These are phyloP conservation scores for Lasiodiplodia hormozganensis DNA, from an alignment of 2,329 filamentous ascomycete species.

Conservation along the genomic window DNA sequence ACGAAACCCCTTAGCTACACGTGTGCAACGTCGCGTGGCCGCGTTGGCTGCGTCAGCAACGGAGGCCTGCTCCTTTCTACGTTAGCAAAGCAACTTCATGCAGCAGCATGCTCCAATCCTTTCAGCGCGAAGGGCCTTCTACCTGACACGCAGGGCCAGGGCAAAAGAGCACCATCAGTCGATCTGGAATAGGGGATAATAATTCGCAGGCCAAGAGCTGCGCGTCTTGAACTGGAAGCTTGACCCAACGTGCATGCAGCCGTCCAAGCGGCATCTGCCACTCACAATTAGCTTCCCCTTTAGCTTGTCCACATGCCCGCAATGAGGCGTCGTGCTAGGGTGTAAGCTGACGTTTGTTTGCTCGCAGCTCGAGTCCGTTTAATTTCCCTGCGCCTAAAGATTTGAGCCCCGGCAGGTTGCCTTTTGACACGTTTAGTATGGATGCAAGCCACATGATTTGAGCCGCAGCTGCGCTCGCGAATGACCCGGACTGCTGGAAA, in stretches of 20 bases:
- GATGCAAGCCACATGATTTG: neutral
- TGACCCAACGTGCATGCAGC: neutral
- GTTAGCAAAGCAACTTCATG: slow-evolving; percentile 11
- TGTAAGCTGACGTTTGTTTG: neutral
- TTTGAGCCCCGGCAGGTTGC: neutral
- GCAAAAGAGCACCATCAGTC: neutral
- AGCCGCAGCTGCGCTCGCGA: neutral
- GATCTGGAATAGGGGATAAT: slow-evolving; percentile 4
- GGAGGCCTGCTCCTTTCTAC: slow-evolving; percentile 3
- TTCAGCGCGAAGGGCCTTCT: neutral
- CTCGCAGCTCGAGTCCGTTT: slow-evolving; percentile 5
- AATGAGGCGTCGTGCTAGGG: neutral
- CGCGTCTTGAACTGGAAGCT: slow-evolving; percentile 1
- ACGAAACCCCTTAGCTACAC: slow-evolving; percentile 4
- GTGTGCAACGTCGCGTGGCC: slow-evolving; percentile 8
- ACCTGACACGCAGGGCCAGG: neutral
- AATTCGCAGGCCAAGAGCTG: neutral
- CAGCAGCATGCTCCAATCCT: neutral
- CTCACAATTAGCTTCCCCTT: slow-evolving; percentile 12
- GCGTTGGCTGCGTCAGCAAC: slow-evolving; percentile 5
- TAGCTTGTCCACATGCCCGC: neutral
- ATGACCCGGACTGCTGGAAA: slow-evolving; percentile 15
- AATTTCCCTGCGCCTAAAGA: slow-evolving; percentile 3
- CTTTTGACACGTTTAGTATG: neutral
- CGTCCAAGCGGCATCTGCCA: neutral